Percentiles rank a stretch among this genome's conserved stretches.
Conservation (phyloP, 2,329 filamentous ascomycete species). For the Colletotrichum shisoi region DNA sequence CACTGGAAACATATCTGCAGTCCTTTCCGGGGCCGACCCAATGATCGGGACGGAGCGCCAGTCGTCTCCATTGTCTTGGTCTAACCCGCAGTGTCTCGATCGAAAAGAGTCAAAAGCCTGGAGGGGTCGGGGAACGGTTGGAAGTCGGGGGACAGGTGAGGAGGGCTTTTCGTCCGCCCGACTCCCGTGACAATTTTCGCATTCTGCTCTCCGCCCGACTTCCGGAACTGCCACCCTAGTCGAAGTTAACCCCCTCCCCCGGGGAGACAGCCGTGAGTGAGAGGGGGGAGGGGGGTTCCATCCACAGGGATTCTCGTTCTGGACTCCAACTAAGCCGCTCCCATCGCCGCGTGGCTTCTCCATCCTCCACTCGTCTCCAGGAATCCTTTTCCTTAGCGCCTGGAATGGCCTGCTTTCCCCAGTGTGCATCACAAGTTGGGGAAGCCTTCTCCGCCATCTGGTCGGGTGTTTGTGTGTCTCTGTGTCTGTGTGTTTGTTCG, state of each 20-base stretch:
- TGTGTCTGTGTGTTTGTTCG: conserved; percentile 25
- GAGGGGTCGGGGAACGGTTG: conserved; percentile 23
- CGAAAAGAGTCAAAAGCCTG: conserved; percentile 14
- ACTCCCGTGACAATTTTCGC: conserved; percentile 21
- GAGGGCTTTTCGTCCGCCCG: conserved; percentile 18
- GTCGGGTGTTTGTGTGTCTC: conserved; percentile 23
- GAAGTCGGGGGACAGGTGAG: conserved; percentile 29
- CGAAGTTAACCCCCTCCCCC: background rate
- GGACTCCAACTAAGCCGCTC: conserved; percentile 6
- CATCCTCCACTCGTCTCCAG: conserved; percentile 6
- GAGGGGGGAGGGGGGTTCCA: background rate
- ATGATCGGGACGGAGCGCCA: conserved; percentile 17
- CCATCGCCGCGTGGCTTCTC: conserved; percentile 1
- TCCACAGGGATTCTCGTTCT: conserved; percentile 19
- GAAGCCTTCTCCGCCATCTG: conserved; percentile 23
- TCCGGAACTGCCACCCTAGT: conserved; percentile 21
- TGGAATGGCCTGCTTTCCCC: conserved; percentile 19
- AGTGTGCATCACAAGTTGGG: conserved; percentile 18
- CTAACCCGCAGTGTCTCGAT: conserved; percentile 13
- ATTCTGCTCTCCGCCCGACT: conserved; percentile 23
- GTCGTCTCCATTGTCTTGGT: conserved; percentile 25
- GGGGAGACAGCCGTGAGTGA: background rate
- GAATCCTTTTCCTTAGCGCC: background rate
- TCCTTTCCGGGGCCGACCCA: conserved; percentile 31
- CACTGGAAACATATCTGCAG: conserved; percentile 37